phyloP scores from a whole-genome alignment of 2,329 filamentous ascomycete genomes.

The Alternaria tenuissima region DNA sequence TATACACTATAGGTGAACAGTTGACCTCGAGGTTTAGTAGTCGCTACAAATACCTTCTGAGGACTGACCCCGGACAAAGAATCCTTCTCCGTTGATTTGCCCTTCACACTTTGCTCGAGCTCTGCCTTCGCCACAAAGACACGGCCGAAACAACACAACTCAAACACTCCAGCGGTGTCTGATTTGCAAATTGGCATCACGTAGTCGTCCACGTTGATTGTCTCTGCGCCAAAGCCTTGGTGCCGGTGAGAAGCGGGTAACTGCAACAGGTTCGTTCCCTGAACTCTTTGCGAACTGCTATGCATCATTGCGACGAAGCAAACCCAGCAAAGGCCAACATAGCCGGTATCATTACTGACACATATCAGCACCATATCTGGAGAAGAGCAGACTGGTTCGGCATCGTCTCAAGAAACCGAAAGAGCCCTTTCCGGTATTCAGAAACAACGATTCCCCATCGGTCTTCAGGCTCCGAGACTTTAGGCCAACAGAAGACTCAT shows the following conservation, averaged over 20 bases:
- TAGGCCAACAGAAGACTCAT: slow-evolving; percentile 10
- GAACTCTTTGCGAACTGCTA: slow-evolving; percentile 36
- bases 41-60: slow-evolving; percentile 52
- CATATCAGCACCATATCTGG: slow-evolving; percentile 30
- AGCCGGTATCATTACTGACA: slow-evolving; percentile 36
- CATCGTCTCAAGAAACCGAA: slow-evolving; percentile 28
- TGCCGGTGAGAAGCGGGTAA: slow-evolving; percentile 44
- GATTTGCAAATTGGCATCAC: slow-evolving; percentile 27
- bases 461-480: slow-evolving; percentile 11
- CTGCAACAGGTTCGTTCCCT: slow-evolving; percentile 47
- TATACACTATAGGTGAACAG: slow-evolving; percentile 48
- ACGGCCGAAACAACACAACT: slow-evolving; percentile 43
- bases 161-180: slow-evolving; percentile 45
- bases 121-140: slow-evolving; percentile 45
- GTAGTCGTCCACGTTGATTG: slow-evolving; percentile 40
- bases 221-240: slow-evolving; percentile 29
- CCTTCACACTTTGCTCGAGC: slow-evolving; percentile 40
- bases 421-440: slow-evolving; percentile 1
- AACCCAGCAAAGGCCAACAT: slow-evolving; percentile 36
- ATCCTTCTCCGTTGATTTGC: slow-evolving; percentile 44
- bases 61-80: slow-evolving; percentile 50
- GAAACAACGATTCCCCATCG: slow-evolving; percentile 12
- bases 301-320: slow-evolving; percentile 47
- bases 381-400: slow-evolving; percentile 17
- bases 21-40: slow-evolving; percentile 41